Conservation (phyloP, 2,329 filamentous ascomycete genomes). For the Amylocarpus encephaloides region DNA sequence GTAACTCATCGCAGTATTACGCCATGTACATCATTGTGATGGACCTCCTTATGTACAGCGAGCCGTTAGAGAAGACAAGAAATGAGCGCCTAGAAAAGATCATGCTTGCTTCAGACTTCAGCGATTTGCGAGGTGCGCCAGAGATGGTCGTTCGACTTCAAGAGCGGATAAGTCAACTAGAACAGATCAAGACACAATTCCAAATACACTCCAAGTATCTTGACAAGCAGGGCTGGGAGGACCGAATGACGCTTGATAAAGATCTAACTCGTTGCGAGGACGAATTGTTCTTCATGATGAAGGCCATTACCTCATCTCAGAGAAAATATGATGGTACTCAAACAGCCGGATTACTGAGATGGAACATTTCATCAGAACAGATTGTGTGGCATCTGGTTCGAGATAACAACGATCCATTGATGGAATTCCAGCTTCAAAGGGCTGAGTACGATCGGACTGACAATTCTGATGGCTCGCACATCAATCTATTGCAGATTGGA, state of each 20-base stretch:
- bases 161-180: slow-evolving; percentile 84
- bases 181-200: slow-evolving; percentile 95
- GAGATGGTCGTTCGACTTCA: slow-evolving; percentile 90
- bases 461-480: slow-evolving; percentile 93
- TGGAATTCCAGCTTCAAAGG: slow-evolving; percentile 87
- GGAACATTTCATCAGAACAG: slow-evolving; percentile 90
- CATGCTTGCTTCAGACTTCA: slow-evolving; percentile 97
- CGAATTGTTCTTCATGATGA: slow-evolving; percentile 99
- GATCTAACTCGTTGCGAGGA: slow-evolving; percentile 88
- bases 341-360: slow-evolving; percentile 74
- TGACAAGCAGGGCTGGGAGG: slow-evolving; percentile 86
- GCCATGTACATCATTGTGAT: slow-evolving; percentile 97
- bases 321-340: slow-evolving; percentile 72
- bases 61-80: slow-evolving; percentile 94
- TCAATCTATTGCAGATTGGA: slow-evolving; percentile 84
- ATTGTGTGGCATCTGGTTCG: slow-evolving; percentile 96
- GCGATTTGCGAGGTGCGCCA: slow-evolving; percentile 86
- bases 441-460: slow-evolving; percentile 93
- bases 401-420: slow-evolving; percentile 77
- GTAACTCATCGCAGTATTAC: slow-evolving; percentile 96
- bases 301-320: slow-evolving; percentile 95
- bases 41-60: slow-evolving; percentile 91
- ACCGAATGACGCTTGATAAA: slow-evolving; percentile 79
- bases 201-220: slow-evolving; percentile 84
- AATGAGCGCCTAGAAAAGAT: slow-evolving; percentile 96